Evolutionary conservation across 2,329 filamentous ascomycete species (phyloP).

Genomic region (Neospermospora avenae): DNA sequence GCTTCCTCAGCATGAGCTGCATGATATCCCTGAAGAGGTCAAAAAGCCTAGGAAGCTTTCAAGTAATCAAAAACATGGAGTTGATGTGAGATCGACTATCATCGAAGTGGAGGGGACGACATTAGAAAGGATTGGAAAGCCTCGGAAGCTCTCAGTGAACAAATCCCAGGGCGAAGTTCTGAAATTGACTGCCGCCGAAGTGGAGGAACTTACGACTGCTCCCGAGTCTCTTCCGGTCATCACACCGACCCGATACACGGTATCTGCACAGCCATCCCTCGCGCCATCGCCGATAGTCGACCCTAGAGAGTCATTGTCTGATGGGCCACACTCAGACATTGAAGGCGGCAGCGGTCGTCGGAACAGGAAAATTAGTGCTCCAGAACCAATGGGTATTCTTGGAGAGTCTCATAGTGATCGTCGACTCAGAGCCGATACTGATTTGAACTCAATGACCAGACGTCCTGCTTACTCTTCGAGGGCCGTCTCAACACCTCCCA

Average conservation of each 20-base stretch:
- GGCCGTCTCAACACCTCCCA: slow-evolving; percentile 26
- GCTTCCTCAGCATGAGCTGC: slow-evolving; percentile 25
- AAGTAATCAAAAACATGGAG: slow-evolving; percentile 32
- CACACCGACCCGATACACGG: slow-evolving; percentile 35
- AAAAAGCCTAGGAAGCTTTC: slow-evolving; percentile 25
- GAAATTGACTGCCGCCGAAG: slow-evolving; percentile 55
- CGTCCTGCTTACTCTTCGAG: slow-evolving; percentile 30
- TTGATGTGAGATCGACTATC: slow-evolving; percentile 52
- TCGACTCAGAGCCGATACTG: slow-evolving; percentile 16
- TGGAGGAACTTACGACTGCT: slow-evolving; percentile 54
- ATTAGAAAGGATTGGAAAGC: slow-evolving; percentile 26
- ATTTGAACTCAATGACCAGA: slow-evolving; percentile 16
- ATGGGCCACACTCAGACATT: slow-evolving; percentile 14
- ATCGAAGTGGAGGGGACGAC: slow-evolving; percentile 57
- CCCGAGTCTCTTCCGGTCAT: slow-evolving; percentile 58
- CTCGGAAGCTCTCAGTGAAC: slow-evolving; percentile 24
- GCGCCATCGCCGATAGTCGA: slow-evolving; percentile 28
- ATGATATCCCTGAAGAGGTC: slow-evolving; percentile 32
- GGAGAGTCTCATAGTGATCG: slow-evolving; percentile 18
- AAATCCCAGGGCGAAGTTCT: slow-evolving; percentile 42
- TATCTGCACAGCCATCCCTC: slow-evolving; percentile 35
- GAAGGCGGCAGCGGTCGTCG: slow-evolving; percentile 16
- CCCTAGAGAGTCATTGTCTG: slow-evolving; percentile 18
- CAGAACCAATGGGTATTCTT: slow-evolving; percentile 15
- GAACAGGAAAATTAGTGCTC: slow-evolving; percentile 12